Base-by-base conservation (phyloP, 495 filamentous ascomycete species). In the Chaetomium cochliodes region DNA sequence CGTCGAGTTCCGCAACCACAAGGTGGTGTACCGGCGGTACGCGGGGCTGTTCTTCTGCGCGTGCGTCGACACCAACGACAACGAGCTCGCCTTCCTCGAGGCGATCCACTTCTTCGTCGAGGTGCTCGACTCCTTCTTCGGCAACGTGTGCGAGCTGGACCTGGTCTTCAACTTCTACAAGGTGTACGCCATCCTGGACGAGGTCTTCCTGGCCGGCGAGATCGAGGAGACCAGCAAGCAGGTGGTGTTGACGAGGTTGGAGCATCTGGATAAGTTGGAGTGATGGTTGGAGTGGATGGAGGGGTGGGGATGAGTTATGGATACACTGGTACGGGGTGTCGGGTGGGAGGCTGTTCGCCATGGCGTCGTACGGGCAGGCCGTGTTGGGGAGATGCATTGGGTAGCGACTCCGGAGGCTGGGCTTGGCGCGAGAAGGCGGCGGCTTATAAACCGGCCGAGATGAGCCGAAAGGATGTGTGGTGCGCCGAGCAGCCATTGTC, bases 91-190 rank as follows among this genome's bases (percentile, higher is more conserved):
- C 50, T 98, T 94, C 75, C 82, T 98, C 59, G 94, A 98, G 77
- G 94, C 93, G 0, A 97, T 98, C 74, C 94, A 98, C 82, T 98
- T 98, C 81, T 98, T 98, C 73, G 94, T 98, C 66, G 94, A 98
- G 80, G 94, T 98, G 66, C 82, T 98, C 71, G 94, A 98, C 84
- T 85, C 90, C 69, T 98, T 98, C 81, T 98, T 98, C 75, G 94
- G 94, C 69, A 98, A 98, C 76, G 94, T 98, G 60, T 98, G 94
- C 86, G 96, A 99, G 81, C 82, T 98, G 68, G 94, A 98, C 72
- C 94, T 98, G 73, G 97, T 98, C 72, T 99, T 99, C 85, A 98
- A 98, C 77, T 98, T 98, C 77, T 94, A 97, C 74, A 98, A 98
- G 80, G 94, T 96, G 60, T 99, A 99, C 77, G 97, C 96, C 77